Conservation (phyloP, 2,329 filamentous ascomycete species). For the Beauveria sp. region DNA sequence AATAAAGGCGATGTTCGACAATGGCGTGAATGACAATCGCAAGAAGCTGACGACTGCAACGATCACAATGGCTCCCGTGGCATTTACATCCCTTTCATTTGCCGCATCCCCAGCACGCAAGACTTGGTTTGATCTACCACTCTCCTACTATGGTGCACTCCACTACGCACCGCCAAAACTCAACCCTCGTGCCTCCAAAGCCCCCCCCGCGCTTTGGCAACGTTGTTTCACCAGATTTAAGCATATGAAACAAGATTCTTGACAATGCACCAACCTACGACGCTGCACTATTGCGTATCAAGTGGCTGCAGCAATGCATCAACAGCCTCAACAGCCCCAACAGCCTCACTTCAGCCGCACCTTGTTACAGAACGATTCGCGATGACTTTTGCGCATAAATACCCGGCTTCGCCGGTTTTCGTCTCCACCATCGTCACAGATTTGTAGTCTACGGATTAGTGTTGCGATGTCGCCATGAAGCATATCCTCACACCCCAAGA, state of each 20-base stretch:
- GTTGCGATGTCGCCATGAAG: background rate
- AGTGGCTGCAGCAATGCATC: conserved; percentile 4
- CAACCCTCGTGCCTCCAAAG: background rate
- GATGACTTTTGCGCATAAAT: background rate
- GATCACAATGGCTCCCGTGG: background rate
- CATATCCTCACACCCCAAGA: conserved; percentile 2
- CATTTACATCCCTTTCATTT: background rate
- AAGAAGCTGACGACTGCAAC: background rate
- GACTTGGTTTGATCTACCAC: background rate
- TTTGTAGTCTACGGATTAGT: background rate
- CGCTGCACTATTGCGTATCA: background rate
- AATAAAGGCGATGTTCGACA: background rate
- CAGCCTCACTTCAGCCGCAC: conserved; percentile 7
- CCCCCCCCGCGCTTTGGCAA: background rate
- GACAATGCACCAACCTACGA: background rate
- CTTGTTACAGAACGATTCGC: background rate
- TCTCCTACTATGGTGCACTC: background rate
- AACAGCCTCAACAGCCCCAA: conserved; percentile 1
- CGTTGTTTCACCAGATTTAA: background rate
- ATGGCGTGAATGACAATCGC: background rate
- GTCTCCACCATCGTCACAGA: too few species aligned
- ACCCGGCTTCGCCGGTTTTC: background rate
- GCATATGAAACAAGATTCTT: background rate
- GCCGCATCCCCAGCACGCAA: background rate
- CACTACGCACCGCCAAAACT: background rate